phyloP scores from a whole-genome alignment of 306 rosid species.

The Sesbania bispinosa region DNA sequence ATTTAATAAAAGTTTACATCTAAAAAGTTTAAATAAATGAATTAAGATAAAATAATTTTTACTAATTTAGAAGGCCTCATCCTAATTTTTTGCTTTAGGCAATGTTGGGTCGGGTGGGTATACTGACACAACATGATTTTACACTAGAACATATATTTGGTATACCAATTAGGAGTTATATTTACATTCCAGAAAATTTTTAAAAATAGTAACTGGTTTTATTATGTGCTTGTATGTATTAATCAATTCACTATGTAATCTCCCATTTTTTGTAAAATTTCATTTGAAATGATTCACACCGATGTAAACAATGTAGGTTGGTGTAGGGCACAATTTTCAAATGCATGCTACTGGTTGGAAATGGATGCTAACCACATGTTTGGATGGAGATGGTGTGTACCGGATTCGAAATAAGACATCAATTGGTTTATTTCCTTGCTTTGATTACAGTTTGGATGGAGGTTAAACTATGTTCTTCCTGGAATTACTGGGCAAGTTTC shows the following conservation, averaged over 20 bases:
- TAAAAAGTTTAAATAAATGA: no score
- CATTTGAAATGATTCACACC: slow-evolving; percentile 9
- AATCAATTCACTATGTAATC: neutral
- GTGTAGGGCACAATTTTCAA: slow-evolving; percentile 83
- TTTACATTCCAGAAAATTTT: neutral
- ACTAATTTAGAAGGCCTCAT: no score
- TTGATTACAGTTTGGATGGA: slow-evolving; percentile 94
- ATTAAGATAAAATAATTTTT: no score
- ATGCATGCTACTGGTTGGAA: slow-evolving; percentile 91
- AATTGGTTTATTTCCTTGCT: slow-evolving; percentile 73
- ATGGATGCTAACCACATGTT: slow-evolving; percentile 94
- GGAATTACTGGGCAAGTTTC: slow-evolving; percentile 81
- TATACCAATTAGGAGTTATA: no score
- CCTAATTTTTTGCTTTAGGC: no score
- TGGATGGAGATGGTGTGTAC: slow-evolving; percentile 91
- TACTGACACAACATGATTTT: no score
- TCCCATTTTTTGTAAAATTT: slow-evolving; percentile 17
- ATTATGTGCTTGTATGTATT: neutral
- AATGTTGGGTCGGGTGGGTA: no score
- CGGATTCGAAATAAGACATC: slow-evolving; percentile 78
- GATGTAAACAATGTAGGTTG: slow-evolving; percentile 58
- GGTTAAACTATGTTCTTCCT: slow-evolving; percentile 90
- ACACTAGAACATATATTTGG: no score
- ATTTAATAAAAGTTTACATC: no score
- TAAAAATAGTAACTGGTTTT: neutral